A percentile compares a stretch with the other conserved stretches of the same genome.
phyloP scores from a whole-genome alignment of 306 rosid genomes.

The Trifolium subterraneum region DNA sequence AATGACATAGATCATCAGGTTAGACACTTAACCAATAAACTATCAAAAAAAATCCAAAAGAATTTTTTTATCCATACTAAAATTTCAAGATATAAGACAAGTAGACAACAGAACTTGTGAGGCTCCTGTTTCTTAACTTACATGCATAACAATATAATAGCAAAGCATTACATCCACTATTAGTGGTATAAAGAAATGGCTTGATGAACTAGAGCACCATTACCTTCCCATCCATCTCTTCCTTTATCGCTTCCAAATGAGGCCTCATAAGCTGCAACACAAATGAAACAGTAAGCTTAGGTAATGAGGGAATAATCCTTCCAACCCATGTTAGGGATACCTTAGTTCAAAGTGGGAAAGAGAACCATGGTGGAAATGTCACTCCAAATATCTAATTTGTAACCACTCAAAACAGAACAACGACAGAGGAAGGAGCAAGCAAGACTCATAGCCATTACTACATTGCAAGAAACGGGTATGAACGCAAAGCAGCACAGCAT shows the following conservation, averaged over 20 bases:
- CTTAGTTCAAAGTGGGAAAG: slow-evolving; percentile 31
- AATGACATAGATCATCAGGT: slow-evolving; percentile 26
- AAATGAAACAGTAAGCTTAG: slow-evolving; percentile 23
- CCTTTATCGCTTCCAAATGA: slow-evolving; percentile 64
- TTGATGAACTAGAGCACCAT: slow-evolving; percentile 30
- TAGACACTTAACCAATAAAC: slow-evolving; percentile 11
- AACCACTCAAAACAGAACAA: slow-evolving; percentile 19
- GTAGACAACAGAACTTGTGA: slow-evolving; percentile 19
- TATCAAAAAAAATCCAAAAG: too few relatives aligned
- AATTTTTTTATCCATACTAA: not conserved
- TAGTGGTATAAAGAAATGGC: slow-evolving; percentile 13
- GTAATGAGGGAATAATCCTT: slow-evolving; percentile 10
- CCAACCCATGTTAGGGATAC: slow-evolving; percentile 4
- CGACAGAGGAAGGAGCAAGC: slow-evolving; percentile 14
- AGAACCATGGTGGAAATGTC: not conserved
- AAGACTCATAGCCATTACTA: not conserved
- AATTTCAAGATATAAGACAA: slow-evolving; percentile 1
- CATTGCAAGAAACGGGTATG: slow-evolving; percentile 28
- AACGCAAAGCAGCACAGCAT: slow-evolving; percentile 46
- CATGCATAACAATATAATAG: slow-evolving; percentile 22
- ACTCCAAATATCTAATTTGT: slow-evolving; percentile 27
- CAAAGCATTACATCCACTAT: slow-evolving; percentile 4
- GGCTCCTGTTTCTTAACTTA: not conserved
- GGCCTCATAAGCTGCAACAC: slow-evolving; percentile 75
- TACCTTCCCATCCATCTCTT: slow-evolving; percentile 70